Evolutionary conservation across 768 basidiomycete species (phyloP).

Genomic region (Calocybe gangraenosa): DNA sequence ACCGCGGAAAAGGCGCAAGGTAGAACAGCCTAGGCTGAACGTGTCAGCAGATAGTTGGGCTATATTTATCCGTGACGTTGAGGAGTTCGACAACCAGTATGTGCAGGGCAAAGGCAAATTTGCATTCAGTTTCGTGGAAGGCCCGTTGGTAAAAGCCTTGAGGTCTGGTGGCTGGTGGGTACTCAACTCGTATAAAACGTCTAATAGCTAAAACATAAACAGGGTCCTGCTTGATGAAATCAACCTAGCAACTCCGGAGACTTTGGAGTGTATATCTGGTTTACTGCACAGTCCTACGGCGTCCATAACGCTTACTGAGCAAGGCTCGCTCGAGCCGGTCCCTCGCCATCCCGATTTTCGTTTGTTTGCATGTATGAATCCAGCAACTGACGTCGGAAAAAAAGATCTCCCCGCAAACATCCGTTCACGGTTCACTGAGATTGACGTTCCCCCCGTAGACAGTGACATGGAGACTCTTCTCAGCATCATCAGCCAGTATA

Average conservation of each 20-base stretch:
- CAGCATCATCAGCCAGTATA: conserved; percentile 84
- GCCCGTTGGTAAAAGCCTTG: conserved; percentile 89
- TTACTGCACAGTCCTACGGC: conserved; percentile 81
- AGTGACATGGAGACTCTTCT: conserved; percentile 86
- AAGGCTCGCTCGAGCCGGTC: conserved; percentile 86
- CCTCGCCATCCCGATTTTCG: conserved; percentile 94
- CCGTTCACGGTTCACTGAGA: conserved; percentile 89
- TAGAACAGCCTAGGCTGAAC: conserved; percentile 12
- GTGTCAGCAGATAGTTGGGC: conserved; percentile 14
- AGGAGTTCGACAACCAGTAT: conserved; percentile 84
- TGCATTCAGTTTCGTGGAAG: conserved; percentile 93
- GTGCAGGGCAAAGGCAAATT: conserved; percentile 86
- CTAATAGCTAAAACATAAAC: conserved; percentile 1
- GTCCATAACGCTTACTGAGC: conserved; percentile 90
- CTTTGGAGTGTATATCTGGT: conserved; percentile 87
- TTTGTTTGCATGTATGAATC: conserved; percentile 99
- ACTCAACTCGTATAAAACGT: background rate
- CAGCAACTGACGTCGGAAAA: conserved; percentile 97
- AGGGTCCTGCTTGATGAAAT: conserved; percentile 97
- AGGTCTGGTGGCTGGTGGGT: conserved; percentile 87
- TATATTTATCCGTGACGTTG: conserved; percentile 40
- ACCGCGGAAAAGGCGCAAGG: conserved; percentile 14
- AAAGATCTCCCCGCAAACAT: conserved; percentile 93
- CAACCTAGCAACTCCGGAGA: conserved; percentile 92
- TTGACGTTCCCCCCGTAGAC: conserved; percentile 94